A percentile compares a stretch with the other conserved stretches of the same genome.
These are phyloP conservation scores for Penicillium sp. DNA, from an alignment of 2,329 filamentous ascomycete genomes.

Conservation along the genomic window DNA sequence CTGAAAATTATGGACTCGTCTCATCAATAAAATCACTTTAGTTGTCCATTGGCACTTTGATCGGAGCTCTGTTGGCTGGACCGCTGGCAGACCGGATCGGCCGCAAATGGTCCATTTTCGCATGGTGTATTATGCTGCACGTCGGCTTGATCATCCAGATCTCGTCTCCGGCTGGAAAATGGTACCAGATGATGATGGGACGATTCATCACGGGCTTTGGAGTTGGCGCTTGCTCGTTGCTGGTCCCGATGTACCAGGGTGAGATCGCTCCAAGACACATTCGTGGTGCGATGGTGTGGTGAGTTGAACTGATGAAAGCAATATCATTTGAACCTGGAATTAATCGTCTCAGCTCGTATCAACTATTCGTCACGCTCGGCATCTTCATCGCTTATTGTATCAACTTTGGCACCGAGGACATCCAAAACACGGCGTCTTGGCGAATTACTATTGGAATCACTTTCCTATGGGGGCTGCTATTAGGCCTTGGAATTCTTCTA, in stretches of 20 bases:
- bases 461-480: conserved; percentile 52
- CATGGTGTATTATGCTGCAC: conserved; percentile 40
- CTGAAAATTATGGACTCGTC: neutral
- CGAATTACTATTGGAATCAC: conserved; percentile 51
- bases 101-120: conserved; percentile 39
- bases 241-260: conserved; percentile 46
- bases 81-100: conserved; percentile 41
- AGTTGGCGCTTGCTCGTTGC: conserved; percentile 40
- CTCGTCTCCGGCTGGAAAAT: conserved; percentile 32
- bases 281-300: conserved; percentile 42
- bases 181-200: conserved; percentile 42
- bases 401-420: conserved; percentile 40
- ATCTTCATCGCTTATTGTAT: conserved; percentile 46
- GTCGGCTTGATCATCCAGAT: conserved; percentile 44
- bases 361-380: conserved; percentile 45
- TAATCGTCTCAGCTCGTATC: conserved; percentile 38
- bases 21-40: conserved; percentile 1
- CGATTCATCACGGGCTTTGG: conserved; percentile 43
- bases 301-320: no score
- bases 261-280: conserved; percentile 44
- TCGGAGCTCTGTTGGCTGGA: conserved; percentile 39
- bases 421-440: conserved; percentile 42
- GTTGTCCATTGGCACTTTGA: conserved; percentile 42
- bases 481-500: conserved; percentile 50
- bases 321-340: no score